These are phyloP conservation scores for Malassezia dermatis DNA, from an alignment of 1,284 basidiomycete genomes.

Conservation along the genomic window DNA sequence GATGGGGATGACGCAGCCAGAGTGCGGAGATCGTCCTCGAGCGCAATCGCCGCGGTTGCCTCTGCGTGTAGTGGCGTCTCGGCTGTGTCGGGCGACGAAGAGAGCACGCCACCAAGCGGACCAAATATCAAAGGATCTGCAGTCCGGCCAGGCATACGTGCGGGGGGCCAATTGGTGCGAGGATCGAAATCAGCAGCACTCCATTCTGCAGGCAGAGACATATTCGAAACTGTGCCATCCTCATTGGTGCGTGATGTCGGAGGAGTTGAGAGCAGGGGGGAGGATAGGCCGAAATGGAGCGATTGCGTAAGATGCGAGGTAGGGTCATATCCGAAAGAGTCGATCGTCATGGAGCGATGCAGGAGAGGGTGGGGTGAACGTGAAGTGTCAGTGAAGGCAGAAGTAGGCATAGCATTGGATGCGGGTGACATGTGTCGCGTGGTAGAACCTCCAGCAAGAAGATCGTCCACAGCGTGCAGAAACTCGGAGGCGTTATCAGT, in stretches of 20 bases:
- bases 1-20: not conserved
- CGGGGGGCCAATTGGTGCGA: not conserved
- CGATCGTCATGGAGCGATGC: slow-evolving; percentile 9
- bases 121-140: not conserved
- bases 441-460: not conserved
- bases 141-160: not conserved
- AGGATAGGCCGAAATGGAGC: not conserved
- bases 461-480: slow-evolving; percentile 10
- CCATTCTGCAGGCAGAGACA: not conserved
- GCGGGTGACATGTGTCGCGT: not conserved
- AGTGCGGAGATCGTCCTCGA: slow-evolving; percentile 10
- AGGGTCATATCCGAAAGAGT: not conserved
- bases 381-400: not conserved
- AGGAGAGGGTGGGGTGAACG: not conserved
- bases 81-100: slow-evolving; percentile 8
- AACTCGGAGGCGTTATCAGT: slow-evolving; percentile 12
- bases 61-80: slow-evolving; percentile 10
- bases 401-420: not conserved
- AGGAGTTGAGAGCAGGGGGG: not conserved
- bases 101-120: not conserved
- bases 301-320: not conserved
- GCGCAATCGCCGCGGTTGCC: slow-evolving; percentile 6
- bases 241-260: not conserved
- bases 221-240: not conserved
- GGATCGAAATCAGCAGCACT: not conserved